These are phyloP conservation scores for Drechslera avenae DNA, from an alignment of 2,329 filamentous ascomycete genomes.

Conservation along the genomic window DNA sequence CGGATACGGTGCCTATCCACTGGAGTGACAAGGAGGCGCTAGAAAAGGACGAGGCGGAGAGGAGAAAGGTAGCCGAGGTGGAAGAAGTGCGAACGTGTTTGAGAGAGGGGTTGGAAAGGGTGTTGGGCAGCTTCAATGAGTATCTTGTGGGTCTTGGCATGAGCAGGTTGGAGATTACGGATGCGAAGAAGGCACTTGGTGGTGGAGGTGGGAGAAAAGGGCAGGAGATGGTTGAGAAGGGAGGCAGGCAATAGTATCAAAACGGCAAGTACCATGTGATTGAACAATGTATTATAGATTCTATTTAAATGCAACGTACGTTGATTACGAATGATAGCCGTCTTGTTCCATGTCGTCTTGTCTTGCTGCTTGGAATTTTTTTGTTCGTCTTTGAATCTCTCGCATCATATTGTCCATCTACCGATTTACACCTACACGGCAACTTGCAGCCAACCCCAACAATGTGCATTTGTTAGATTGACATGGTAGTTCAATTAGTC, in stretches of 20 bases:
- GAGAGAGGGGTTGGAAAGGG: slow-evolving; percentile 65
- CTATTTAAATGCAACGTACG: background rate
- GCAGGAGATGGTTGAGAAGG: slow-evolving; percentile 33
- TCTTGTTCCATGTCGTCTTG: too few relatives aligned
- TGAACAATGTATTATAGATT: background rate
- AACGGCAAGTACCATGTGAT: too few relatives aligned
- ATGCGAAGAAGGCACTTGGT: slow-evolving; percentile 52
- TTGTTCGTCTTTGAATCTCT: too few relatives aligned
- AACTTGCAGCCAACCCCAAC: too few relatives aligned
- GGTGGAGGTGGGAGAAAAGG: slow-evolving; percentile 6
- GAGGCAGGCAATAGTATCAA: background rate
- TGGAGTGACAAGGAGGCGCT: slow-evolving; percentile 76
- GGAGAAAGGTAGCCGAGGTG: slow-evolving; percentile 64
- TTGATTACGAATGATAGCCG: background rate
- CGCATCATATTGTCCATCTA: too few relatives aligned
- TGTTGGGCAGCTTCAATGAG: slow-evolving; percentile 74
- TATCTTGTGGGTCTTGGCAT: slow-evolving; percentile 75
- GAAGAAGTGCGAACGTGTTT: slow-evolving; percentile 70
- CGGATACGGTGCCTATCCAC: slow-evolving; percentile 64
- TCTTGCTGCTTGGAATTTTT: too few relatives aligned
- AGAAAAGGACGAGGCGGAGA: slow-evolving; percentile 51
- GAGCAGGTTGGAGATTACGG: slow-evolving; percentile 70
- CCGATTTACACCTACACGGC: too few relatives aligned
- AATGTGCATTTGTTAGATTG: too few relatives aligned
- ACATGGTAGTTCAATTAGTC: too few relatives aligned